These are phyloP conservation scores for Coemansia sp. DNA, from an alignment of 192 early-diverging fungal species.

Conservation along the genomic window DNA sequence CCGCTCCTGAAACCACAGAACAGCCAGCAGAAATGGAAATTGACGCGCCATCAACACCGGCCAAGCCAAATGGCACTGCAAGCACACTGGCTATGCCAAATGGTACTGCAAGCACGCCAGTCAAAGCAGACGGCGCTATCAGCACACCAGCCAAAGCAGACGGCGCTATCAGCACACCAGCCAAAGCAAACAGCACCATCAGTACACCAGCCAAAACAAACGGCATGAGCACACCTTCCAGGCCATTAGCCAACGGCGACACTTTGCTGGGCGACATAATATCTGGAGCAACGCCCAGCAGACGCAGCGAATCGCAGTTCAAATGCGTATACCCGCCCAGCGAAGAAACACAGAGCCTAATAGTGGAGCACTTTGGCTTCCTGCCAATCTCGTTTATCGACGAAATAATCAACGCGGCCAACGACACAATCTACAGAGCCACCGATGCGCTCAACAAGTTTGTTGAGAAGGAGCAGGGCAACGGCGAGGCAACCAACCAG, in stretches of 20 bases:
- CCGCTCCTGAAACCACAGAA: too few species aligned
- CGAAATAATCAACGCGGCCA: slow-evolving; percentile 75
- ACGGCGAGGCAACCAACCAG: slow-evolving; percentile 46
- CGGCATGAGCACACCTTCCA: slow-evolving; percentile 2
- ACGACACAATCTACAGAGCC: slow-evolving; percentile 69
- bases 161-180: background rate
- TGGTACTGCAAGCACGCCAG: background rate
- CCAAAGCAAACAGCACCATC: background rate
- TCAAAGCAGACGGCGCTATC: background rate
- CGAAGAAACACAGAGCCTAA: slow-evolving; percentile 44
- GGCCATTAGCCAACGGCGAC: background rate
- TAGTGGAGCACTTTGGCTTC: slow-evolving; percentile 81
- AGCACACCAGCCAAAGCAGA: slow-evolving; percentile 1
- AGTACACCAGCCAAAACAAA: background rate
- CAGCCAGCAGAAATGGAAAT: slow-evolving; percentile 1
- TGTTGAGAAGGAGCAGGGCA: slow-evolving; percentile 60
- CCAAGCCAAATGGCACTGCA: background rate
- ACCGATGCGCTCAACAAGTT: slow-evolving; percentile 67
- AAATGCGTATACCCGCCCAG: slow-evolving; percentile 50
- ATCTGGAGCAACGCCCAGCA: slow-evolving; percentile 38
- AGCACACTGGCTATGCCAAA: background rate
- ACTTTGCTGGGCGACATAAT: slow-evolving; percentile 23
- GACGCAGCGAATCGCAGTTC: slow-evolving; percentile 26
- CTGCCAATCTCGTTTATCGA: slow-evolving; percentile 77
- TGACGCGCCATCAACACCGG: background rate